Conservation (phyloP, 2,329 filamentous ascomycete genomes). For the Fusarium sp. region DNA sequence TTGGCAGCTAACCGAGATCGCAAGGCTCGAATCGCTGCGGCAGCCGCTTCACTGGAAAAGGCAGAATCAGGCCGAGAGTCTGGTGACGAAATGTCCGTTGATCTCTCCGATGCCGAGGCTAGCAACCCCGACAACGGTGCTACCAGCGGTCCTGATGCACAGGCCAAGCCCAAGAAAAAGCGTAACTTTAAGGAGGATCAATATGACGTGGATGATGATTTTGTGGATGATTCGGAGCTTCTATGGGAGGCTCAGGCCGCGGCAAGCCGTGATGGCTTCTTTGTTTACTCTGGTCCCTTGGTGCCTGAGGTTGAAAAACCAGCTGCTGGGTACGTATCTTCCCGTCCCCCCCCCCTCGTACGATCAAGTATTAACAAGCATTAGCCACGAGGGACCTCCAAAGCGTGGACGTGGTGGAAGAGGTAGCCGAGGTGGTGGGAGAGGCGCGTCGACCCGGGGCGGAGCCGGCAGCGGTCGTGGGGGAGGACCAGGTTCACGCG, state of each 20-base stretch:
- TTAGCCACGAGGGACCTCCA: slow-evolving; percentile 78
- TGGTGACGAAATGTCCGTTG: slow-evolving; percentile 86
- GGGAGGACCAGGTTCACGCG: slow-evolving; percentile 77
- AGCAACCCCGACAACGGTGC: slow-evolving; percentile 88
- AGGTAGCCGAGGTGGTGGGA: slow-evolving; percentile 66
- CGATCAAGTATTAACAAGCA: slow-evolving; percentile 53
- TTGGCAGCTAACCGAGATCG: slow-evolving; percentile 90
- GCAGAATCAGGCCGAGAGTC: slow-evolving; percentile 77
- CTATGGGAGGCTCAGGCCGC: slow-evolving; percentile 96
- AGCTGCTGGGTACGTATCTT: slow-evolving; percentile 62
- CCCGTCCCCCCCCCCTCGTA: neutral
- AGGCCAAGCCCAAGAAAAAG: slow-evolving; percentile 80
- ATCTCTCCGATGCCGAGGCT: slow-evolving; percentile 79
- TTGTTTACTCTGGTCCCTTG: slow-evolving; percentile 94
- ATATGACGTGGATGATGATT: slow-evolving; percentile 86
- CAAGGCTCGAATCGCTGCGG: slow-evolving; percentile 88
- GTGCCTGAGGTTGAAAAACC: slow-evolving; percentile 88
- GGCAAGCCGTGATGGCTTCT: slow-evolving; percentile 95
- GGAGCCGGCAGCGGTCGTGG: slow-evolving; percentile 60
- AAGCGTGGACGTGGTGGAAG: slow-evolving; percentile 73
- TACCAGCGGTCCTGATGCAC: slow-evolving; percentile 71
- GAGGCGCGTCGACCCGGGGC: slow-evolving; percentile 73
- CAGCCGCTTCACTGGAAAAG: slow-evolving; percentile 86
- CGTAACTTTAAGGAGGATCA: slow-evolving; percentile 85
- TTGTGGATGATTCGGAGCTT: slow-evolving; percentile 93